A percentile compares a stretch with the other conserved stretches of the same genome.
phyloP scores from a whole-genome alignment of 345 rosid genomes.

The Combretum micranthum region DNA sequence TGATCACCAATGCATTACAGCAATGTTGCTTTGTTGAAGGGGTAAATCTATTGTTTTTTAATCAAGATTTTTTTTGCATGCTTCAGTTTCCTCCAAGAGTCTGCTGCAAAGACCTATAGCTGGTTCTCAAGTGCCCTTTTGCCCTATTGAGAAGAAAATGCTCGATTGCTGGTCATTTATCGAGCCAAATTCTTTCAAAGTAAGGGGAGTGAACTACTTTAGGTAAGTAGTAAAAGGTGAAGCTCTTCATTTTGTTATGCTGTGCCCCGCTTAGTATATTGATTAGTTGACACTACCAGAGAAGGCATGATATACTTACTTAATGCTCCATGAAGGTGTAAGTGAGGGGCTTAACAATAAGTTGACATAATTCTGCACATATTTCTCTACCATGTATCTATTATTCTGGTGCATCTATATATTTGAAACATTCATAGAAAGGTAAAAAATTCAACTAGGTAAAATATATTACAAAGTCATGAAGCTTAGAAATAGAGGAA shows the following conservation, averaged over 20 bases:
- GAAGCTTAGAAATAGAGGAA: too few species aligned
- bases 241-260: constrained; percentile 1
- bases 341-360: too few species aligned
- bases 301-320: too few species aligned
- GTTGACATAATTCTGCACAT: too few species aligned
- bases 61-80: constrained; percentile 7
- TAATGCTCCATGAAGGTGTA: too few species aligned
- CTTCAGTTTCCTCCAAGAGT: constrained; percentile 69
- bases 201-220: constrained; percentile 42
- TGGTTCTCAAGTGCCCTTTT: constrained; percentile 44
- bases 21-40: neutral
- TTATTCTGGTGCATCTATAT: too few species aligned
- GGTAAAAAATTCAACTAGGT: too few species aligned
- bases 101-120: constrained; percentile 47
- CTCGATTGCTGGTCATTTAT: constrained; percentile 45
- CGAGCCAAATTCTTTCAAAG: constrained; percentile 45
- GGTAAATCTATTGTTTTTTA: constrained; percentile 1
- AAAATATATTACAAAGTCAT: too few species aligned
- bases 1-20: neutral
- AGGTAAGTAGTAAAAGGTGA: constrained; percentile 25
- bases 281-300: neutral
- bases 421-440: too few species aligned
- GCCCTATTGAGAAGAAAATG: constrained; percentile 43
- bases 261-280: neutral
- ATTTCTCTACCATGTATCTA: too few species aligned